phyloP scores from a whole-genome alignment of 139 green algal genomes.

The Coccomyxa sp. region DNA sequence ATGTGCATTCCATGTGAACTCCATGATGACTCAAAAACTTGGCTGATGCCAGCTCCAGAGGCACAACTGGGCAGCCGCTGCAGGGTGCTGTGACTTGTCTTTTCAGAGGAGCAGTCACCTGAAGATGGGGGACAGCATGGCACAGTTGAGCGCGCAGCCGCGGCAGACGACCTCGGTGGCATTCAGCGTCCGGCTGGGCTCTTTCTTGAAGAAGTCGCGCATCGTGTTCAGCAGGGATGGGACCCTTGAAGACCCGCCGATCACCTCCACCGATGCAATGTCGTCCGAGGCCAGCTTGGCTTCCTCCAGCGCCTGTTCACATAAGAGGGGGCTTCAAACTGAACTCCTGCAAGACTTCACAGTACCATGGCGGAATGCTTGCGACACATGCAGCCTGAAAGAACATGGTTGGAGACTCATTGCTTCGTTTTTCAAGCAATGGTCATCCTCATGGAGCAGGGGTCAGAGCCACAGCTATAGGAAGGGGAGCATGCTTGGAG shows the following conservation, averaged over 20 bases:
- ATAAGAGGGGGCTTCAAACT: neutral
- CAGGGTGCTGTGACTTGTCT: too few relatives aligned
- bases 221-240: constrained; percentile 65
- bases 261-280: constrained; percentile 84
- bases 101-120: constrained; percentile 18
- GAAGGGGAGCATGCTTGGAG: too few relatives aligned
- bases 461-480: too few relatives aligned
- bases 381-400: too few relatives aligned
- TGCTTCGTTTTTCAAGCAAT: too few relatives aligned
- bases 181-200: constrained; percentile 87
- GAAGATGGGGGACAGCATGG: constrained; percentile 97
- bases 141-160: constrained; percentile 93
- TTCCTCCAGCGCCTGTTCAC: constrained; percentile 47
- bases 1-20: neutral
- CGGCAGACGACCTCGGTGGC: constrained; percentile 89
- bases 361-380: neutral
- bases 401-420: too few relatives aligned
- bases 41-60: neutral
- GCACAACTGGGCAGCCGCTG: neutral
- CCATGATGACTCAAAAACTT: neutral
- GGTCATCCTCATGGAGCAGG: too few relatives aligned
- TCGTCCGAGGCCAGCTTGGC: constrained; percentile 62
- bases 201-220: constrained; percentile 54
- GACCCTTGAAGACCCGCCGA: constrained; percentile 82
- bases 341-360: neutral